These are phyloP conservation scores for Aspergillus homomorphus DNA, from an alignment of 495 filamentous ascomycete species.

Conservation along the genomic window DNA sequence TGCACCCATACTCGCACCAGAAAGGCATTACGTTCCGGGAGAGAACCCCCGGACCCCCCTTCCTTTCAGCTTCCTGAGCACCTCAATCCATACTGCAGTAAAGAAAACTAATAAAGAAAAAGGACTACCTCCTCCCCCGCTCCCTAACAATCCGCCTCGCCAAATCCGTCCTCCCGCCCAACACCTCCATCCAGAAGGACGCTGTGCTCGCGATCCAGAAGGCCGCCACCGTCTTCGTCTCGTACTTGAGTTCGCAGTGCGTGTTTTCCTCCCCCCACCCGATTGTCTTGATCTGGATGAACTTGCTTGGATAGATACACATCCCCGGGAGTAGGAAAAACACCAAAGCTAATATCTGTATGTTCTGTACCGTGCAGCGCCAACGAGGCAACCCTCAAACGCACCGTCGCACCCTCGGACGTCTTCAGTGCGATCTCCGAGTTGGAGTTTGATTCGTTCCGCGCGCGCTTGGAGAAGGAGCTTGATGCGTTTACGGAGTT, in stretches of 20 bases:
- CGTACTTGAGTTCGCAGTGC: conserved; percentile 80
- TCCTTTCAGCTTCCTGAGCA: too few species aligned
- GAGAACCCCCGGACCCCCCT: too few species aligned
- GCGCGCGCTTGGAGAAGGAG: conserved; percentile 58
- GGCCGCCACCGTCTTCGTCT: conserved; percentile 91
- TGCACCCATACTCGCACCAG: too few species aligned
- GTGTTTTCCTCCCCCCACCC: conserved; percentile 23
- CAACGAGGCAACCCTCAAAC: conserved; percentile 74
- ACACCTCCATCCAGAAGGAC: conserved; percentile 92
- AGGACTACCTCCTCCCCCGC: conserved; percentile 91
- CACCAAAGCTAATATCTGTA: not conserved
- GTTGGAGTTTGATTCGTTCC: conserved; percentile 78
- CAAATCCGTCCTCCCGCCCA: conserved; percentile 93
- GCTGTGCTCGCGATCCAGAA: conserved; percentile 88
- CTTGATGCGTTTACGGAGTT: conserved; percentile 58
- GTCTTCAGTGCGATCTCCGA: conserved; percentile 80
- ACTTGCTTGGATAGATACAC: not conserved
- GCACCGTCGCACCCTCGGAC: conserved; percentile 81
- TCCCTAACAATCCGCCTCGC: conserved; percentile 91
- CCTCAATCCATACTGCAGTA: too few species aligned
- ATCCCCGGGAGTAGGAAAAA: not conserved
- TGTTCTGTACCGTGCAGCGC: conserved; percentile 49
- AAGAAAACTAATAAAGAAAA: conserved; percentile 8
- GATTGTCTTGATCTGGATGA: too few species aligned
- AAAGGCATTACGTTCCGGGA: too few species aligned